These are phyloP conservation scores for Anthoceros angustus DNA, from an alignment of 225 moss, liverwort and hornwort species.

Conservation along the genomic window DNA sequence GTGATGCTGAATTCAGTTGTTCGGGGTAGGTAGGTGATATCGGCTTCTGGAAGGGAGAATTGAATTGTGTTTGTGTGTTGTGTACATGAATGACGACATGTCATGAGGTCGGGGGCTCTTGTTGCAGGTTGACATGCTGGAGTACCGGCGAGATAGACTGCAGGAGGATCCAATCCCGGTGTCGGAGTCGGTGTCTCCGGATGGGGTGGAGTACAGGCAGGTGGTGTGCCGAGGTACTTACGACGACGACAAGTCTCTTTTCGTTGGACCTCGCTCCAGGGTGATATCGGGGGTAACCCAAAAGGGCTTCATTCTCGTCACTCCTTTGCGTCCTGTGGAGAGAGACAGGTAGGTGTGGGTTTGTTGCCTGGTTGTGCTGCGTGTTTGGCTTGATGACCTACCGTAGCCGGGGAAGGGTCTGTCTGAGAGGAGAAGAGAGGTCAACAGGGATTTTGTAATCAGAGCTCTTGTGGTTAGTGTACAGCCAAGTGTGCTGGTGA, in stretches of 20 bases:
- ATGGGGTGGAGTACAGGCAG: slow-evolving; percentile 49
- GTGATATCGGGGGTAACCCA: slow-evolving; percentile 68
- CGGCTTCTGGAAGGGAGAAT: neutral
- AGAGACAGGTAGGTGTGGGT: too few relatives aligned
- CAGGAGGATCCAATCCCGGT: slow-evolving; percentile 53
- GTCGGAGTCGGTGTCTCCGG: slow-evolving; percentile 15
- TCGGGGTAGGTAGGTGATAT: neutral
- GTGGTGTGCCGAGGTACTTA: slow-evolving; percentile 64
- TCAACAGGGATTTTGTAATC: too few relatives aligned
- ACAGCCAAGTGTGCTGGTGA: slow-evolving; percentile 88
- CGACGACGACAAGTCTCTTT: slow-evolving; percentile 56
- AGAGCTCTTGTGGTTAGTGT: slow-evolving; percentile 75
- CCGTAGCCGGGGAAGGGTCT: too few relatives aligned
- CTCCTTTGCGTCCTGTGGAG: slow-evolving; percentile 15
- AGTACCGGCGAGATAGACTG: slow-evolving; percentile 60
- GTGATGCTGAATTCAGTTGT: neutral
- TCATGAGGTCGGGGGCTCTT: too few relatives aligned
- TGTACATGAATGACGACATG: too few relatives aligned
- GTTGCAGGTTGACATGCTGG: slow-evolving; percentile 72
- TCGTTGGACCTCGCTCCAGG: slow-evolving; percentile 81
- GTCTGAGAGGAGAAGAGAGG: too few relatives aligned
- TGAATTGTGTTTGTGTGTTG: too few relatives aligned
- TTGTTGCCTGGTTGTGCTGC: too few relatives aligned
- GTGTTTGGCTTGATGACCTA: too few relatives aligned
- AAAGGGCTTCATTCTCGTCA: slow-evolving; percentile 74